Evolutionary conservation across 768 basidiomycete species (phyloP), one percentile per base, ranked within the genome.

Genomic region (Termitomyces bulborhizus): DNA sequence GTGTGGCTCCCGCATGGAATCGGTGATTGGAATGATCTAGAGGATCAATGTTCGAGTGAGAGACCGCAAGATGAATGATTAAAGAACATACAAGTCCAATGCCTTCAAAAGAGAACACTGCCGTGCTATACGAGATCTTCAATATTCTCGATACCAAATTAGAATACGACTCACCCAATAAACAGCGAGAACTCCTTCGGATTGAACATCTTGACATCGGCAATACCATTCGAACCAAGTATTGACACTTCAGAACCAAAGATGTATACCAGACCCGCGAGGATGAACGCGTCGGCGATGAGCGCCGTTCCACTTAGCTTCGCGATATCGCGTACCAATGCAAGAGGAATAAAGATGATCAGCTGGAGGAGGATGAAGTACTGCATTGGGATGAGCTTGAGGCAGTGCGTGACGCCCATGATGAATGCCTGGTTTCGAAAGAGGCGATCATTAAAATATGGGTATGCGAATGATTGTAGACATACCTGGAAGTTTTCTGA

Each of bases 51-150:
- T 18, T 59, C 9, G 15, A 34, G 18, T 54, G 16, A 55, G 36
- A 8, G 9, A n/a, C 27, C 36, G 4, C 50, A 43, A 46, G 42
- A 32, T 21, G 42, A 31, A 27, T n/a, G 18, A 27, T 27, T 15
- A 29, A 31, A 51, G 47, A 34, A 69, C 83, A 61, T 61, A 89
- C 87, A 71, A 98, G 74, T 46, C 96, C 97, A 61, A 99, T 93
- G 8, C 96, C 96, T 70, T 99, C 96, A 63, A 98, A 99, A 1
- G 97, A 93, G 70, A 98, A 98, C 31, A 98, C 96, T 3, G 97
- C 96, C 24, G 97, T 98, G 7, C 94, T 93, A 57, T 27, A 46
- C 39, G 13, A 43, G 27, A 32, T 8, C 55, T 43, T 31, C 58
- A 46, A 40, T 58, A 42, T 34, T 11, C 31, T 48, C n/a, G 12